A percentile compares a stretch with the other conserved stretches of the same genome.
Conservation (phyloP, 257 asterid genomes). For the Striga asiatica region DNA sequence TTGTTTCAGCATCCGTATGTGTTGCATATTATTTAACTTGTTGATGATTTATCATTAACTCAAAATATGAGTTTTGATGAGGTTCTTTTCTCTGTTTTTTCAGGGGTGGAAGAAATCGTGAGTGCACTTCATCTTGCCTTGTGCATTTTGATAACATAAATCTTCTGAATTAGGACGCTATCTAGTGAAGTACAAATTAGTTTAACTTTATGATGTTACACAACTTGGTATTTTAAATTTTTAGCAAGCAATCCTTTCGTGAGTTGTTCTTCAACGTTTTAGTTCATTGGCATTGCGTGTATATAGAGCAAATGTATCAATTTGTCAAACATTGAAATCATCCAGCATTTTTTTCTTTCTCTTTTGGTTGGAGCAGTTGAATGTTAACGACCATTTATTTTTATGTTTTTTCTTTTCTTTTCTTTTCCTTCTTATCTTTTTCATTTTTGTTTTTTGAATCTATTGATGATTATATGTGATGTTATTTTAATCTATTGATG, state of each 20-base stretch:
- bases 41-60: background rate
- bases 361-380: too few relatives aligned
- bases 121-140: slow-evolving; percentile 24
- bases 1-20: background rate
- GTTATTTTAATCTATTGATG: too few relatives aligned
- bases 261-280: slow-evolving; percentile 7
- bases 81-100: slow-evolving; percentile 13
- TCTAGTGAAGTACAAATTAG: background rate
- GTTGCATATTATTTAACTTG: background rate
- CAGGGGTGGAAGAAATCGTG: slow-evolving; percentile 89
- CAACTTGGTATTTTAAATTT: background rate
- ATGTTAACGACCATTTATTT: too few relatives aligned
- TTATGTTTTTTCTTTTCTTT: too few relatives aligned
- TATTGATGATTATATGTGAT: background rate
- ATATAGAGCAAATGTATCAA: background rate
- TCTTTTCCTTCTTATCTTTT: too few relatives aligned
- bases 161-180: background rate
- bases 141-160: slow-evolving; percentile 5
- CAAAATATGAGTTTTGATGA: slow-evolving; percentile 2
- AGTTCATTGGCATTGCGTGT: background rate
- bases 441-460: background rate
- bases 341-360: too few relatives aligned
- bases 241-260: slow-evolving; percentile 1
- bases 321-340: too few relatives aligned
- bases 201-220: background rate